Evolutionary conservation across 306 rosid genomes (phyloP).

Genomic region (Fagus crenata): DNA sequence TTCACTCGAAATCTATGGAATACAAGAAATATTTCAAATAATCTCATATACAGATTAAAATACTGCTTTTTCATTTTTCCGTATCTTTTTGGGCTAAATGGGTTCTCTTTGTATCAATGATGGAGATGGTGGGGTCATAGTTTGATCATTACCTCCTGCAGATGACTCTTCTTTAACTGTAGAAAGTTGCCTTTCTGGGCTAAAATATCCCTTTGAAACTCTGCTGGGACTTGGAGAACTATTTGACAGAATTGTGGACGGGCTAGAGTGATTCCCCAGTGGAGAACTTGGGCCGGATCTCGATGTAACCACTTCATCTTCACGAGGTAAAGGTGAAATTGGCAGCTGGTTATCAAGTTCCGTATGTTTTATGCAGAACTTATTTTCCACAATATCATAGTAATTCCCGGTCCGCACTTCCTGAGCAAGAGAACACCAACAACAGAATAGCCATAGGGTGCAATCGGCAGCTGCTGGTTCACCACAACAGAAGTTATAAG

Average conservation of each 20-base stretch:
- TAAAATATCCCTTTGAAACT: slow-evolving; percentile 36
- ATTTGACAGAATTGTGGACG: slow-evolving; percentile 37
- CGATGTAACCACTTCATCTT: slow-evolving; percentile 37
- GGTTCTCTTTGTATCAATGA: slow-evolving; percentile 53
- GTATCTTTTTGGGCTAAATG: slow-evolving; percentile 11
- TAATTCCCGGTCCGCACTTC: slow-evolving; percentile 74
- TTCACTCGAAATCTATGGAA: slow-evolving; percentile 7
- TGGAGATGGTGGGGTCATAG: slow-evolving; percentile 73
- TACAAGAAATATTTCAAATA: neutral
- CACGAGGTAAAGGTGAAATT: slow-evolving; percentile 53
- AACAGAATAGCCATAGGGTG: slow-evolving; percentile 83
- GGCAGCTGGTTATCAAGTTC: slow-evolving; percentile 30
- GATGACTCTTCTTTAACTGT: slow-evolving; percentile 52
- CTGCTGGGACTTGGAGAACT: slow-evolving; percentile 44
- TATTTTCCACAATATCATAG: slow-evolving; percentile 63
- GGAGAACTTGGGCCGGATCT: slow-evolving; percentile 52
- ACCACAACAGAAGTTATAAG: slow-evolving; percentile 75
- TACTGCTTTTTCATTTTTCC: neutral
- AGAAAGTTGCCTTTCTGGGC: slow-evolving; percentile 50
- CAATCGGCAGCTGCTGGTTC: slow-evolving; percentile 66
- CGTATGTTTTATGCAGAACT: slow-evolving; percentile 37
- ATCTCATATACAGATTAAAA: slow-evolving; percentile 12
- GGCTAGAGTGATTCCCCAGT: slow-evolving; percentile 36
- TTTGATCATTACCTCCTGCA: slow-evolving; percentile 50
- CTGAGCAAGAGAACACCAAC: slow-evolving; percentile 97